Evolutionary conservation across 169 alveolate genomes (phyloP).

Genomic region (Plasmodium billcollinsi): DNA sequence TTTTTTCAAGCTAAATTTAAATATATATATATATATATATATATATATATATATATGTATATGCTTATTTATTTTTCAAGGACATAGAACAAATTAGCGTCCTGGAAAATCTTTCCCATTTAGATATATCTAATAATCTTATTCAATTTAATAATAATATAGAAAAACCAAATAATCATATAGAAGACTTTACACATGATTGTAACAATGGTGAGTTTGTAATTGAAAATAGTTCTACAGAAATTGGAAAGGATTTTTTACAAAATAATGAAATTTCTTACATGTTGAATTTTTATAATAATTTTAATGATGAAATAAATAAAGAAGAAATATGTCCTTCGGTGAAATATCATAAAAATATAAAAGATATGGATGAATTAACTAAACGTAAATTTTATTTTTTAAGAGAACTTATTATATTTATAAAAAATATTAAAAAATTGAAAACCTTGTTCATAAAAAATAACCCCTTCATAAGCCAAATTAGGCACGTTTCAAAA

Average conservation of each 20-base stretch:
- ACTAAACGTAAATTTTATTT: conserved; percentile 43
- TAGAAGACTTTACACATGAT: background rate
- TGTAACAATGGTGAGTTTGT: no score
- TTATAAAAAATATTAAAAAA: conserved; percentile 28
- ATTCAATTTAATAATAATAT: conserved; percentile 10
- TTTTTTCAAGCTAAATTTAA: background rate
- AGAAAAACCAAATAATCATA: background rate
- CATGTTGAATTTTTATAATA: conserved; percentile 12
- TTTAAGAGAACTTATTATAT: conserved; percentile 32
- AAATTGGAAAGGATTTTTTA: background rate
- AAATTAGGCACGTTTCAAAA: conserved; percentile 42
- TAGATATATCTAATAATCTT: conserved; percentile 36
- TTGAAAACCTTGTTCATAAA: conserved; percentile 43
- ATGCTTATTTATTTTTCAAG: conserved; percentile 3
- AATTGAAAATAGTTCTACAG: no score
- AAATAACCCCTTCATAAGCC: conserved; percentile 35
- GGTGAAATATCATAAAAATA: conserved; percentile 45
- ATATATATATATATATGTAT: background rate
- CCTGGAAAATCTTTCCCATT: conserved; percentile 43
- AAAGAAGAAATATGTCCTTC: conserved; percentile 5
- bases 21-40: no score
- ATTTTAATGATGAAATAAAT: conserved; percentile 25
- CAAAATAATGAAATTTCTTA: background rate
- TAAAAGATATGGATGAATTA: conserved; percentile 28
- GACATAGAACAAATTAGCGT: conserved; percentile 21